Evolutionary conservation across 2,329 filamentous ascomycete genomes (phyloP).

Genomic region (Scorias spongiosa): DNA sequence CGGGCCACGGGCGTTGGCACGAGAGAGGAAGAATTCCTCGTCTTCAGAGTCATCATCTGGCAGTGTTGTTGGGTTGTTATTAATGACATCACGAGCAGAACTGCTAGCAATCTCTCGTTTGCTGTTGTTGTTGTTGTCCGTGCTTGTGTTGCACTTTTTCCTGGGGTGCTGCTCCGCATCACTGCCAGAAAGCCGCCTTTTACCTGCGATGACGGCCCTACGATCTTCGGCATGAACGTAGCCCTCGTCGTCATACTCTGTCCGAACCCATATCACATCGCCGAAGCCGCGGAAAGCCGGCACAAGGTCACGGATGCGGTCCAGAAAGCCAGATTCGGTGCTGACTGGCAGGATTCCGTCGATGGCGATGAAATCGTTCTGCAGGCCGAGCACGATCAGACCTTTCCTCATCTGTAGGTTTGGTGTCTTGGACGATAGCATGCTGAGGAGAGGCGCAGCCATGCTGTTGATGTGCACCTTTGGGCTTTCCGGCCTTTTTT

Average conservation of each 20-base stretch:
- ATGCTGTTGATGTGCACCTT: neutral
- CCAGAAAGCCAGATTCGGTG: slow-evolving; percentile 46
- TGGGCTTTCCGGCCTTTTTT: too few species aligned
- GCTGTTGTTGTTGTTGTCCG: neutral
- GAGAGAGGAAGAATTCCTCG: slow-evolving; percentile 31
- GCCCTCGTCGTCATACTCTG: slow-evolving; percentile 39
- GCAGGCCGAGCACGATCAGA: slow-evolving; percentile 70
- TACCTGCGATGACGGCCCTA: neutral
- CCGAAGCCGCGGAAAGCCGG: slow-evolving; percentile 57
- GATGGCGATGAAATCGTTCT: slow-evolving; percentile 70
- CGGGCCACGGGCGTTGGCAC: slow-evolving; percentile 22
- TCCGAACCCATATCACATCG: slow-evolving; percentile 73
- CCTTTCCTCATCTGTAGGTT: slow-evolving; percentile 48
- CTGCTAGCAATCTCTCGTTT: neutral
- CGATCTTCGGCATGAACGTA: neutral
- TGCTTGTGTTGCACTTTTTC: neutral
- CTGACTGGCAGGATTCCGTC: slow-evolving; percentile 53
- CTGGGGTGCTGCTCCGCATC: neutral
- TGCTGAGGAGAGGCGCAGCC: slow-evolving; percentile 23
- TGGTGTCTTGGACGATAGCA: slow-evolving; percentile 32
- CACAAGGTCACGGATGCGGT: slow-evolving; percentile 50
- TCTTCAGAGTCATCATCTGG: slow-evolving; percentile 13
- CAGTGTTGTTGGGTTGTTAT: neutral
- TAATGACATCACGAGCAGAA: too few species aligned
- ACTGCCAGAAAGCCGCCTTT: neutral